These are phyloP conservation scores for Colletotrichum plurivorum DNA, from an alignment of 2,329 filamentous ascomycete species.

Conservation along the genomic window DNA sequence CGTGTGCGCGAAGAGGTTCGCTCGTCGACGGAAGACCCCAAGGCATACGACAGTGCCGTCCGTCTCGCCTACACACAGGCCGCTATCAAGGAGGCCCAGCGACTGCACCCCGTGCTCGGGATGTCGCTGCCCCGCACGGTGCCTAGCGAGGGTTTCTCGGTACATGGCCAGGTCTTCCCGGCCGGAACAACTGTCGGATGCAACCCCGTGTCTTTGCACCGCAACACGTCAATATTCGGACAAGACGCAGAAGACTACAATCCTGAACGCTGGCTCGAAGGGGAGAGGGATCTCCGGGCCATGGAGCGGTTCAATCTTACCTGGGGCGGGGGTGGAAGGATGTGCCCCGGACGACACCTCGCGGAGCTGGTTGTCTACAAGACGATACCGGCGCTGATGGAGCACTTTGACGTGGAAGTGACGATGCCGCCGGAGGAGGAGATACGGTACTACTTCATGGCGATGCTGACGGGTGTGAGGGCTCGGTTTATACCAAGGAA, in stretches of 20 bases:
- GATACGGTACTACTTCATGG: constrained; percentile 64
- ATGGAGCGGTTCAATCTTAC: constrained; percentile 66
- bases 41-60: constrained; percentile 44
- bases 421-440: constrained; percentile 55
- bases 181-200: constrained; percentile 65
- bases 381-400: constrained; percentile 56
- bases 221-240: constrained; percentile 65
- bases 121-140: constrained; percentile 66
- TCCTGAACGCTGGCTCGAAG: constrained; percentile 64
- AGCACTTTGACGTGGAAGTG: constrained; percentile 60
- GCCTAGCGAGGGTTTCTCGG: constrained; percentile 51
- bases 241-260: constrained; percentile 57
- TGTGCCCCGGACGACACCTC: constrained; percentile 65
- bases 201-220: constrained; percentile 65
- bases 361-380: constrained; percentile 66
- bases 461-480: constrained; percentile 64
- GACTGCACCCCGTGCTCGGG: constrained; percentile 64
- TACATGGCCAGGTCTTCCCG: constrained; percentile 59
- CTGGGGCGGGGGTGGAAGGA: constrained; percentile 66
- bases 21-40: background rate
- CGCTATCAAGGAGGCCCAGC: constrained; percentile 65
- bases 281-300: constrained; percentile 44
- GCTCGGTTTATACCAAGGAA: constrained; percentile 52
- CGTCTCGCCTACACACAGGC: constrained; percentile 57
- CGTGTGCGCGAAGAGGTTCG: constrained; percentile 51